Percentiles rank a stretch among this genome's conserved stretches.
Evolutionary conservation across 2,329 filamentous ascomycete genomes (phyloP).

Genomic region (Penicillium olsonii): DNA sequence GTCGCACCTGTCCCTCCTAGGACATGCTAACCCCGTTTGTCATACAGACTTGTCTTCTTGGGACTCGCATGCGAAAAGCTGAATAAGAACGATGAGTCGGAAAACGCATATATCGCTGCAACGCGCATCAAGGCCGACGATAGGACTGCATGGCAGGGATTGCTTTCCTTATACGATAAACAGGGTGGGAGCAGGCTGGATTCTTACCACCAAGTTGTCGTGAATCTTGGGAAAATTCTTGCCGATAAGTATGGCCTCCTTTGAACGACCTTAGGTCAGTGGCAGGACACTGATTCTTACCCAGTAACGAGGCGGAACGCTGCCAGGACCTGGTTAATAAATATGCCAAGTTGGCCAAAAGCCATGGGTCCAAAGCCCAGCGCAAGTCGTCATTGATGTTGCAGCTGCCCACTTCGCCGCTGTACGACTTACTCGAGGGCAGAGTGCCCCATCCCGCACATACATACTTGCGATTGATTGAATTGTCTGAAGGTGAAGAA

Average conservation of each 20-base stretch:
- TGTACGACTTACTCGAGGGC: slow-evolving; percentile 83
- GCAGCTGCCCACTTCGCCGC: slow-evolving; percentile 74
- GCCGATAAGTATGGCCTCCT: slow-evolving; percentile 58
- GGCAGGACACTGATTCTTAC: slow-evolving; percentile 15
- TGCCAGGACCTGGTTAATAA: slow-evolving; percentile 72
- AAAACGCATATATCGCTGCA: slow-evolving; percentile 73
- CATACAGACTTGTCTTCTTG: slow-evolving; percentile 72
- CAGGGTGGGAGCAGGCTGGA: slow-evolving; percentile 69
- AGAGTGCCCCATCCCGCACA: slow-evolving; percentile 75
- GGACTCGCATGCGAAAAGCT: slow-evolving; percentile 82
- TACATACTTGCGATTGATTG: slow-evolving; percentile 79
- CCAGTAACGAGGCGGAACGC: slow-evolving; percentile 58
- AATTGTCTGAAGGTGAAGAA: slow-evolving; percentile 82
- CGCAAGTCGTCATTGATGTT: slow-evolving; percentile 75
- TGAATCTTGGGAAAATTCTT: slow-evolving; percentile 75
- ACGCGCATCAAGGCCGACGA: slow-evolving; percentile 72
- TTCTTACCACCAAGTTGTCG: slow-evolving; percentile 71
- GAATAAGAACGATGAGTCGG: slow-evolving; percentile 69
- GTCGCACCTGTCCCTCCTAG: slow-evolving; percentile 11
- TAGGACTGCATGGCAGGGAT: slow-evolving; percentile 84
- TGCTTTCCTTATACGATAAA: slow-evolving; percentile 82
- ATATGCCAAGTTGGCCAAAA: slow-evolving; percentile 72
- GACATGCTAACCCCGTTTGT: slow-evolving; percentile 12
- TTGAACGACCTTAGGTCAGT: neutral
- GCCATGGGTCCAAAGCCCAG: slow-evolving; percentile 70